These are phyloP conservation scores for Phaffia rhodozyma DNA, from an alignment of 1,284 basidiomycete genomes.

Conservation along the genomic window DNA sequence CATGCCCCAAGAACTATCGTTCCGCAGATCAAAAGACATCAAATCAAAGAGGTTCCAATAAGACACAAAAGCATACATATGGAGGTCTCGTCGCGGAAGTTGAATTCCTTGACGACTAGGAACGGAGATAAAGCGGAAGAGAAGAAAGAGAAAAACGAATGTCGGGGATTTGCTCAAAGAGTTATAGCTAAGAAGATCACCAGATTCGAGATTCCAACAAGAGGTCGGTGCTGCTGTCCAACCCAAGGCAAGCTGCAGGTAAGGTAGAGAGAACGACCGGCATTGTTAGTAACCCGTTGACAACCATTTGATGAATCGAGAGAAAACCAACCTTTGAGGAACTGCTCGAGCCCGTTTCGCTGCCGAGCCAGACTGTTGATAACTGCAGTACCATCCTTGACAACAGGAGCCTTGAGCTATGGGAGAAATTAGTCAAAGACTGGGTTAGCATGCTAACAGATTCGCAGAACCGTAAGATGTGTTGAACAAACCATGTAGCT, in stretches of 20 bases:
- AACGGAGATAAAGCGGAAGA: no score
- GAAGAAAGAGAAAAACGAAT: no score
- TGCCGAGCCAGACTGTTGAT: constrained; percentile 93
- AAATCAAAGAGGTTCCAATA: no score
- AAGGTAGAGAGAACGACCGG: constrained; percentile 4
- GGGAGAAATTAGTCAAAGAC: constrained; percentile 11
- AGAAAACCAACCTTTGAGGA: constrained; percentile 50
- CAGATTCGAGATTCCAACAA: constrained; percentile 76
- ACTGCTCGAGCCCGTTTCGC: constrained; percentile 83
- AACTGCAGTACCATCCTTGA: constrained; percentile 89
- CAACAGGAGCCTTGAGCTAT: constrained; percentile 83
- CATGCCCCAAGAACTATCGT: no score
- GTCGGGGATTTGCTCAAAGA: no score
- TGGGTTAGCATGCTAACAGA: constrained; percentile 15
- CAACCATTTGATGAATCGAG: constrained; percentile 15
- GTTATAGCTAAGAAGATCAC: constrained; percentile 34
- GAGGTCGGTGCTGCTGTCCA: constrained; percentile 70
- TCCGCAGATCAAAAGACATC: no score
- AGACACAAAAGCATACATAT: no score
- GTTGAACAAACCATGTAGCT: constrained; percentile 56
- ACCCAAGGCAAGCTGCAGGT: constrained; percentile 63
- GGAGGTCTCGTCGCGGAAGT: no score
- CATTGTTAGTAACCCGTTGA: not conserved
- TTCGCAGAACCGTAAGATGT: no score
- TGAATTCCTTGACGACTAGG: no score